Percentiles rank a stretch among this genome's conserved stretches.
Conservation (phyloP, 495 filamentous ascomycete species). For the Beverwykella pulmonaria region DNA sequence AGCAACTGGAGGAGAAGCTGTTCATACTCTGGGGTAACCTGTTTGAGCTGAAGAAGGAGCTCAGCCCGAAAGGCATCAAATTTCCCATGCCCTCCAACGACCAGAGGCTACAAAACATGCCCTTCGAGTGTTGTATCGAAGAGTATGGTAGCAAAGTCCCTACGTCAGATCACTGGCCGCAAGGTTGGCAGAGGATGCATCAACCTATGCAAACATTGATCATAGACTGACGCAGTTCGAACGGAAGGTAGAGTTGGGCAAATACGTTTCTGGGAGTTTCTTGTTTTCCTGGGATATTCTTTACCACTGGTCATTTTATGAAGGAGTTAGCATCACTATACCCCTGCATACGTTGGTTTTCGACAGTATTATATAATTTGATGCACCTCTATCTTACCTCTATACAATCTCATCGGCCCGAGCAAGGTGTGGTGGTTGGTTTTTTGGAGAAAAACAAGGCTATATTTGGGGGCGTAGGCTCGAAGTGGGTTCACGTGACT, state of each 20-base stretch:
- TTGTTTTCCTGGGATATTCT: background rate
- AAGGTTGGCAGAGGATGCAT: constrained; percentile 56
- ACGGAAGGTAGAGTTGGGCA: no score
- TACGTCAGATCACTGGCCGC: constrained; percentile 34
- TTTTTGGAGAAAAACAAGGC: no score
- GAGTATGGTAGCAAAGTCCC: constrained; percentile 59
- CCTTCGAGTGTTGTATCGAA: constrained; percentile 64
- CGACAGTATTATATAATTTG: no score
- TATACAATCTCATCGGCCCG: no score
- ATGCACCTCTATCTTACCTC: no score
- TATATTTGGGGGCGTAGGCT: no score
- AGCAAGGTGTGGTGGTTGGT: no score
- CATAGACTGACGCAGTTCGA: constrained; percentile 1
- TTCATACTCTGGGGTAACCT: constrained; percentile 86
- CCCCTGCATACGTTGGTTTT: background rate
- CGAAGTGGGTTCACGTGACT: no score
- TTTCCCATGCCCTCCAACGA: constrained; percentile 3
- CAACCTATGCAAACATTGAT: constrained; percentile 61
- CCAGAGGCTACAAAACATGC: constrained; percentile 42
- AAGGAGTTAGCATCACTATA: background rate
- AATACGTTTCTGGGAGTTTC: no score
- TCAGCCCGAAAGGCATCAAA: constrained; percentile 8
- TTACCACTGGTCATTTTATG: background rate
- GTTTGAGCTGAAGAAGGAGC: constrained; percentile 32
- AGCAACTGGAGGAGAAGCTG: constrained; percentile 66